A percentile compares a stretch with the other conserved stretches of the same genome.
Evolutionary conservation across 192 early-diverging fungal genomes (phyloP).

Genomic region (Phlyctochytrium arcticum): DNA sequence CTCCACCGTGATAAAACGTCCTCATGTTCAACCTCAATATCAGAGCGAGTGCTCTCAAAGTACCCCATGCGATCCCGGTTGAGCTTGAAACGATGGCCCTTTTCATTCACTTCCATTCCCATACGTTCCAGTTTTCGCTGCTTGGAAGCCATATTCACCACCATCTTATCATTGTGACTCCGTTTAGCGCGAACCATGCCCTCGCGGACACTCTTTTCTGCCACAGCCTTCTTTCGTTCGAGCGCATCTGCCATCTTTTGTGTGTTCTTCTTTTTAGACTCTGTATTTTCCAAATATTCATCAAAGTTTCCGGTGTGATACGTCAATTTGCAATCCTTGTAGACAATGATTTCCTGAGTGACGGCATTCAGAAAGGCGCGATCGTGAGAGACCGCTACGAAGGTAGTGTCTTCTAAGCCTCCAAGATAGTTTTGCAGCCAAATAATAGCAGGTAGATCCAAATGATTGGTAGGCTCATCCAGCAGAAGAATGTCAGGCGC

Average conservation of each 20-base stretch:
- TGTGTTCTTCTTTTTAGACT: constrained; percentile 66
- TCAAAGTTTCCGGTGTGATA: constrained; percentile 87
- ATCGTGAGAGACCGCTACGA: constrained; percentile 87
- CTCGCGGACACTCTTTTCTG: constrained; percentile 76
- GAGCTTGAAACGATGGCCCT: constrained; percentile 47
- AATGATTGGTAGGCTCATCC: constrained; percentile 87
- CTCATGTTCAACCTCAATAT: constrained; percentile 20
- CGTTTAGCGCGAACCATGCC: constrained; percentile 66
- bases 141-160: constrained; percentile 57
- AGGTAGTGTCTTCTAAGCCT: constrained; percentile 51
- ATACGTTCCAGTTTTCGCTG: constrained; percentile 38
- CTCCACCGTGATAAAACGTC: constrained; percentile 58
- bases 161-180: constrained; percentile 78
- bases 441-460: constrained; percentile 87
- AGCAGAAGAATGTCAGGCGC: constrained; percentile 80
- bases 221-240: constrained; percentile 44
- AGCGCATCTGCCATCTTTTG: constrained; percentile 6
- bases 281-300: constrained; percentile 71
- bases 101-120: constrained; percentile 45
- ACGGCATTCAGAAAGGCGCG: constrained; percentile 80
- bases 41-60: not conserved
- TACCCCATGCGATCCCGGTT: constrained; percentile 36
- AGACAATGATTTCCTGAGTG: constrained; percentile 53
- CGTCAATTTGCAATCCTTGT: constrained; percentile 54
- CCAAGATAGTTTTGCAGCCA: constrained; percentile 83